Evolutionary conservation across 129 eudicot genomes (phyloP).

Genomic region (Flaveria sonorensis): DNA sequence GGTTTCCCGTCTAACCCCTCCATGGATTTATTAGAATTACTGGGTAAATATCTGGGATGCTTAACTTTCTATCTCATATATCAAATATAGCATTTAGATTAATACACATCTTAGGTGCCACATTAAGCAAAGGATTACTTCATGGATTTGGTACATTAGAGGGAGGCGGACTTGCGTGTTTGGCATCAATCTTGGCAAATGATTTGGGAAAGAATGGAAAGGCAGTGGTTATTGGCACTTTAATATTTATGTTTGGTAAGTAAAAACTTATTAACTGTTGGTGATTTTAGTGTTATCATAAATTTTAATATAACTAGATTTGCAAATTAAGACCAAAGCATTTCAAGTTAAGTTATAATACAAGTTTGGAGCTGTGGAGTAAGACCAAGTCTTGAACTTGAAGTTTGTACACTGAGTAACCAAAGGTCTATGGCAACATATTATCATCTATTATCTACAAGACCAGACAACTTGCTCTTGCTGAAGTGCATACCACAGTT

Average conservation of each 20-base stretch:
- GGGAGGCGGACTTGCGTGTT: slow-evolving; percentile 64
- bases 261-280: neutral
- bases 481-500: too few relatives aligned
- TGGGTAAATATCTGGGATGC: neutral
- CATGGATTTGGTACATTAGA: slow-evolving; percentile 57
- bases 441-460: too few relatives aligned
- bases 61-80: neutral
- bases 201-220: slow-evolving; percentile 48
- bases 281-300: too few relatives aligned
- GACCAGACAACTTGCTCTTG: too few relatives aligned
- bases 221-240: slow-evolving; percentile 40
- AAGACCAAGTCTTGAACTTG: too few relatives aligned
- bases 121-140: slow-evolving; percentile 63
- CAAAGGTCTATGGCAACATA: too few relatives aligned
- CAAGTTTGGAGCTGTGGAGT: too few relatives aligned
- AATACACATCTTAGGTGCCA: slow-evolving; percentile 53
- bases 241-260: slow-evolving; percentile 54
- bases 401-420: too few relatives aligned
- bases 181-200: slow-evolving; percentile 53
- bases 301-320: too few relatives aligned
- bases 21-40: neutral
- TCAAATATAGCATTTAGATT: neutral
- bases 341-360: too few relatives aligned
- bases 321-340: too few relatives aligned
- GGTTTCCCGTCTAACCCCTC: neutral